Evolutionary conservation across 306 rosid species (phyloP).

Genomic region (Cyclanthera cordifolia): DNA sequence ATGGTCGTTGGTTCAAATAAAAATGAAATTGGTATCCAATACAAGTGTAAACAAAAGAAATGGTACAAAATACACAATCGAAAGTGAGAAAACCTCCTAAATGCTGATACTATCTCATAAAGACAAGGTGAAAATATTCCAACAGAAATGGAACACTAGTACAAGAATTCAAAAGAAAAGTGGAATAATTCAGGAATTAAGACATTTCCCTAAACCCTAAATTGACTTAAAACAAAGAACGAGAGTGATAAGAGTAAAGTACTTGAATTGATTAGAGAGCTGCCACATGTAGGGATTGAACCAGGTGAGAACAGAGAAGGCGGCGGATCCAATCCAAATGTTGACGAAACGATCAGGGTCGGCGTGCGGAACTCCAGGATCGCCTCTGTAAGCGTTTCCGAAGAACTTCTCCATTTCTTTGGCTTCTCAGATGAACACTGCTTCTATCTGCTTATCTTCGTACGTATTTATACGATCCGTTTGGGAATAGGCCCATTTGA

Average conservation of each 20-base stretch:
- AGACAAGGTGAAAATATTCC: too few relatives aligned
- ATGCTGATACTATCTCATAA: too few relatives aligned
- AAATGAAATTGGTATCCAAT: too few relatives aligned
- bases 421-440: too few relatives aligned
- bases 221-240: background rate
- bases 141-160: too few relatives aligned
- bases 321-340: slow-evolving; percentile 65
- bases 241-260: background rate
- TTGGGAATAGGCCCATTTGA: background rate
- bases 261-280: slow-evolving; percentile 57
- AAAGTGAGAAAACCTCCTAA: too few relatives aligned
- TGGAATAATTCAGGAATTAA: background rate
- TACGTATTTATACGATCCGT: background rate
- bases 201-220: background rate
- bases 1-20: too few relatives aligned
- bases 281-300: slow-evolving; percentile 74
- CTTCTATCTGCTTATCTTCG: background rate
- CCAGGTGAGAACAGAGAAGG: slow-evolving; percentile 36
- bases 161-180: background rate
- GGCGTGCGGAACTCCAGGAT: slow-evolving; percentile 80
- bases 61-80: too few relatives aligned
- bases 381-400: slow-evolving; percentile 83
- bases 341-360: slow-evolving; percentile 45
- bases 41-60: too few relatives aligned
- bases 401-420: slow-evolving; percentile 76